These are phyloP conservation scores for Solanum okadae DNA, from an alignment of 257 asterid genomes.

Conservation along the genomic window DNA sequence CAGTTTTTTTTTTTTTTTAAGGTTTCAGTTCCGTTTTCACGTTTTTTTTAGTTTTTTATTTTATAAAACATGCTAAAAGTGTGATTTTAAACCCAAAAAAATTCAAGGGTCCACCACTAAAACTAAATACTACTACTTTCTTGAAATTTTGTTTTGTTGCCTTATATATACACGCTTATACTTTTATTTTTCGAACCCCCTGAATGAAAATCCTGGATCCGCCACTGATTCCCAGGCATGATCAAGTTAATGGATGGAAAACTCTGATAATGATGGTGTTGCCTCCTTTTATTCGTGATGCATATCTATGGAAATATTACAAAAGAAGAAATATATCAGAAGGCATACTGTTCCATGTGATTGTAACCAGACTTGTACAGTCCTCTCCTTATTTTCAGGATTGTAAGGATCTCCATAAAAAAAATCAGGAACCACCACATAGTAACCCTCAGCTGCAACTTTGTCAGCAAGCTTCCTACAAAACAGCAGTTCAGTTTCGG, in stretches of 20 bases:
- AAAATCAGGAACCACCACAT: conserved; percentile 64
- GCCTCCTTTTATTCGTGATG: not conserved
- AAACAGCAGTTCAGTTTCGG: not conserved
- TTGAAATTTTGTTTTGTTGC: too few relatives aligned
- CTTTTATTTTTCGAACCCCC: too few relatives aligned
- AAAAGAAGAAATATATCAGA: not conserved
- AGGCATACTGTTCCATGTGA: conserved; percentile 39
- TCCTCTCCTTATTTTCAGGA: conserved; percentile 24
- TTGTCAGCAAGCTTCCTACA: conserved; percentile 65
- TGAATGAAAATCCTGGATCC: too few relatives aligned
- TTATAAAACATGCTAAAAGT: too few relatives aligned
- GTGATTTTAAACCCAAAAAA: too few relatives aligned
- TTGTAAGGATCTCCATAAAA: conserved; percentile 43
- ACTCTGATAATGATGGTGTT: not conserved
- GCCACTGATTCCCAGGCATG: not conserved
- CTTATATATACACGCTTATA: too few relatives aligned
- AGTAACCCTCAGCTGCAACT: conserved; percentile 52
- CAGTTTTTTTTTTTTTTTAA: too few relatives aligned
- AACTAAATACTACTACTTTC: too few relatives aligned
- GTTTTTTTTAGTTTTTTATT: too few relatives aligned
- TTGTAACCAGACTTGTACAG: conserved; percentile 29
- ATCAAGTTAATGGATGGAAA: not conserved
- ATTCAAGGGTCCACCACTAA: too few relatives aligned
- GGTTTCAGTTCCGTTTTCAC: too few relatives aligned
- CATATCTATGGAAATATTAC: not conserved